phyloP scores from a whole-genome alignment of 164 flowering plant genomes.

The Platanus orientalis region DNA sequence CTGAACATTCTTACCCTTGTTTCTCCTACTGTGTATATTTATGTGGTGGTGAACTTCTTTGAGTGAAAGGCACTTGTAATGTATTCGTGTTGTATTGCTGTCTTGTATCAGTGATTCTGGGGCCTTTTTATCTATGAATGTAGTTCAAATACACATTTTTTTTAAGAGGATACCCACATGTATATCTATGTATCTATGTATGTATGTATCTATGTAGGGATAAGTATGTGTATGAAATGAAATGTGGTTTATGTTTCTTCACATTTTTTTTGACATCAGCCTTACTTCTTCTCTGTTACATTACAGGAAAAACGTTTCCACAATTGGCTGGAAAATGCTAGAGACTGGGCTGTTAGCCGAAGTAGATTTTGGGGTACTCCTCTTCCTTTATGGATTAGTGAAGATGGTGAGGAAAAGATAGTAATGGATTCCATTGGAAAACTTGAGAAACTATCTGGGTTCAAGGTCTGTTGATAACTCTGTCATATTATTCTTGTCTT shows the following conservation, averaged over 20 bases:
- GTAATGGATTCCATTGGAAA: slow-evolving; percentile 80
- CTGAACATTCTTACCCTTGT: no score
- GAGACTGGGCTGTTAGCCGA: slow-evolving; percentile 97
- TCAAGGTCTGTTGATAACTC: slow-evolving; percentile 41
- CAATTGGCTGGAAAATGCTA: slow-evolving; percentile 99
- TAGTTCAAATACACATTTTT: no score
- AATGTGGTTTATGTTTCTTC: background rate
- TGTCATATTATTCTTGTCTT: background rate
- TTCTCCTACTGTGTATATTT: no score
- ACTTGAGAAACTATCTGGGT: slow-evolving; percentile 82
- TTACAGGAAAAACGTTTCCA: slow-evolving; percentile 91
- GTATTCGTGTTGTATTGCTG: background rate
- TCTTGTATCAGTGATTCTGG: background rate
- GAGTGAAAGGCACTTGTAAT: no score
- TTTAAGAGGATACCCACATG: no score
- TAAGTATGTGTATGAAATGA: no score
- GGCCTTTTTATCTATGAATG: no score
- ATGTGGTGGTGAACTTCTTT: no score
- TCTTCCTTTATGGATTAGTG: slow-evolving; percentile 92
- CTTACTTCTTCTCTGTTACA: slow-evolving; percentile 11
- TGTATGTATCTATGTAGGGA: background rate
- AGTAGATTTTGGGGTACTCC: slow-evolving; percentile 99
- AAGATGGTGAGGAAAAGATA: slow-evolving; percentile 72
- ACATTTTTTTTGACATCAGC: background rate
- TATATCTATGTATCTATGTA: background rate